Base-by-base conservation (phyloP, 768 basidiomycete species). In the Naganishia friedmannii region DNA sequence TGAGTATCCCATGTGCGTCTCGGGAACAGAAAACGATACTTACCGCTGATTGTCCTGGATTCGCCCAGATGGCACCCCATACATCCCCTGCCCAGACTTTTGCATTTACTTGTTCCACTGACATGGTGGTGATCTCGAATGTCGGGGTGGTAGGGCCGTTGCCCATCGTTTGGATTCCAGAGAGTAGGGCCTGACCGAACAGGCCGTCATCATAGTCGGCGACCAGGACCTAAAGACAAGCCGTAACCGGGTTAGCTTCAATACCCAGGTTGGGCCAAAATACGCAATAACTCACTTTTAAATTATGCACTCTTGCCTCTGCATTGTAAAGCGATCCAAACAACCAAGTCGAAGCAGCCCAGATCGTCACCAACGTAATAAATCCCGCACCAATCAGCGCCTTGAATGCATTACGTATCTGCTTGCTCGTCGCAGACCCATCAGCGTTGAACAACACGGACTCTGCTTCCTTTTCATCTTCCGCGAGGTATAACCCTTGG, bases 261-360 rank as follows among this genome's bases (percentile, higher is more conserved):
- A 5, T 37, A 12, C 34, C 34, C 34, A 37, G 34, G 34, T 5
- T 37, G 12, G 12, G 12, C 34, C 34, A 37, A 37, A 12, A 37
- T 4, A 37, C 34, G n/a, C n/a, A 4, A 37, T 12, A 37, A 12
- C 45, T 65, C 45, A 65, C 63, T 39, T 45, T 48, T 10, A 65
- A 28, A 21, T 46, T 39, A 45, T 65, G 37, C 3, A 65, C 63
- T 21, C 42, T 7, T 15, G 23, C 23, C 28, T 48, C 39, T 31
- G 63, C 37, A 12, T 29, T 42, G 42, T 65, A 45, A 31, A 65
- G 63, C 37, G 63, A 65, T 29, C 63, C 63, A 48, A 65, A 65
- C 63, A 65, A 29, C 63, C 63, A 65, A n/a, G 45, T 42, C 63
- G 42, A 39, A 3, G 37, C 45, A 17, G 45, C 37, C 63, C 63